phyloP scores from a whole-genome alignment of 208 protist species.

The Leishmania amazonensis region DNA sequence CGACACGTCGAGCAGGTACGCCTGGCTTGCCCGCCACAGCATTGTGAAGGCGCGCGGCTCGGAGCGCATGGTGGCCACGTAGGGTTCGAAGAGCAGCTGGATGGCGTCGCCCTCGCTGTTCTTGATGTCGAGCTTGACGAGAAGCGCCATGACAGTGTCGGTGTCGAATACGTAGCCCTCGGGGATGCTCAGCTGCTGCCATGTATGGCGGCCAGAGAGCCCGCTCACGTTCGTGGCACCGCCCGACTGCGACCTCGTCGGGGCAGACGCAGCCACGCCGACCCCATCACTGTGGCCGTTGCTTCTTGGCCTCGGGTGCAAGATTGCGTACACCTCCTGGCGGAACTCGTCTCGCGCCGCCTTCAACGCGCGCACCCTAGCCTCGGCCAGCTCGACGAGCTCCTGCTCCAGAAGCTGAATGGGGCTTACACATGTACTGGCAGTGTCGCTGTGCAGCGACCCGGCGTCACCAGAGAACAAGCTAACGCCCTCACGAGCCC shows the following conservation, averaged over 20 bases:
- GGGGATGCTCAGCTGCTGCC: slow-evolving; percentile 34
- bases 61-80: slow-evolving; percentile 47
- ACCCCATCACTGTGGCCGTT: not conserved
- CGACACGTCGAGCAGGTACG: slow-evolving; percentile 70
- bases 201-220: slow-evolving; percentile 4
- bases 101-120: slow-evolving; percentile 33
- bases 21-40: slow-evolving; percentile 79
- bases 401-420: slow-evolving; percentile 43
- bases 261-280: not conserved
- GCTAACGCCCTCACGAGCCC: slow-evolving; percentile 31
- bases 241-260: not conserved
- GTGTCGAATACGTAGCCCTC: slow-evolving; percentile 32
- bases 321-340: slow-evolving; percentile 17
- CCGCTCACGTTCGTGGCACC: not conserved
- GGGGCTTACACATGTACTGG: not conserved
- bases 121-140: slow-evolving; percentile 36
- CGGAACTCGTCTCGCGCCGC: slow-evolving; percentile 25
- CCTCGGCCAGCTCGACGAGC: slow-evolving; percentile 33
- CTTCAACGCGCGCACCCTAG: slow-evolving; percentile 30
- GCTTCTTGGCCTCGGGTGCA: slow-evolving; percentile 7
- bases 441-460: slow-evolving; percentile 2
- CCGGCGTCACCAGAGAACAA: slow-evolving; percentile 4
- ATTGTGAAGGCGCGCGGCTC: slow-evolving; percentile 68
- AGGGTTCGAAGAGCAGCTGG: slow-evolving; percentile 57
- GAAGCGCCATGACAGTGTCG: slow-evolving; percentile 32